These are phyloP conservation scores for Wickerhamiella domercqiae DNA, from an alignment of 805 yeast species.

Conservation along the genomic window DNA sequence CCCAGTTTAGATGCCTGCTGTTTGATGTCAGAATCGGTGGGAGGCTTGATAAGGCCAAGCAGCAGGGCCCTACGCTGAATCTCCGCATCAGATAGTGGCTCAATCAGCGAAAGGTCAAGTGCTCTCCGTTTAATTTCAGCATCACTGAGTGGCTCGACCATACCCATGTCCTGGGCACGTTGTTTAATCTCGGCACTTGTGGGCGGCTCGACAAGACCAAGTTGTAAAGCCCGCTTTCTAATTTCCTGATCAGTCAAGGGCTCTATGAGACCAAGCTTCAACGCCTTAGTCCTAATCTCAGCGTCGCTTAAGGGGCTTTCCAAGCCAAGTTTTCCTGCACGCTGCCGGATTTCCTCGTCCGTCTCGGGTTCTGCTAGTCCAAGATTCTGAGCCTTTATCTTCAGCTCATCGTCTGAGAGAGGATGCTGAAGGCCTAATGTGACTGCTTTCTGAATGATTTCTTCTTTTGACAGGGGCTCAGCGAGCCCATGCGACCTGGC, in stretches of 20 bases:
- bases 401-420: neutral
- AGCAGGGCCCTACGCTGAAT: constrained; percentile 54
- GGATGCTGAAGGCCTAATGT: constrained; percentile 15
- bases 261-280: constrained; percentile 52
- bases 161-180: constrained; percentile 9
- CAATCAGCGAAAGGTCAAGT: constrained; percentile 15
- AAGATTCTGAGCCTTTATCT: constrained; percentile 3
- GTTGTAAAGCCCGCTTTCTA: constrained; percentile 4
- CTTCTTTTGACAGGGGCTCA: constrained; percentile 3
- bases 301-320: constrained; percentile 28
- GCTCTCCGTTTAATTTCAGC: constrained; percentile 13
- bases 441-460: constrained; percentile 3
- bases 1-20: constrained; percentile 16
- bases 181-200: constrained; percentile 4
- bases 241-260: constrained; percentile 15
- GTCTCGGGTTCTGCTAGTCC: constrained; percentile 9
- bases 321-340: constrained; percentile 7
- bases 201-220: constrained; percentile 10
- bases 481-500: constrained; percentile 12
- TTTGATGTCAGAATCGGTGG: constrained; percentile 4
- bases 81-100: constrained; percentile 8
- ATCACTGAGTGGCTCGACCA: constrained; percentile 6
- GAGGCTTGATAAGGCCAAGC: constrained; percentile 23
- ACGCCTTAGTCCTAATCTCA: constrained; percentile 32
- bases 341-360: constrained; percentile 28